Base-by-base conservation (phyloP, 208 protist species). In the Leishmania gerbilli region DNA sequence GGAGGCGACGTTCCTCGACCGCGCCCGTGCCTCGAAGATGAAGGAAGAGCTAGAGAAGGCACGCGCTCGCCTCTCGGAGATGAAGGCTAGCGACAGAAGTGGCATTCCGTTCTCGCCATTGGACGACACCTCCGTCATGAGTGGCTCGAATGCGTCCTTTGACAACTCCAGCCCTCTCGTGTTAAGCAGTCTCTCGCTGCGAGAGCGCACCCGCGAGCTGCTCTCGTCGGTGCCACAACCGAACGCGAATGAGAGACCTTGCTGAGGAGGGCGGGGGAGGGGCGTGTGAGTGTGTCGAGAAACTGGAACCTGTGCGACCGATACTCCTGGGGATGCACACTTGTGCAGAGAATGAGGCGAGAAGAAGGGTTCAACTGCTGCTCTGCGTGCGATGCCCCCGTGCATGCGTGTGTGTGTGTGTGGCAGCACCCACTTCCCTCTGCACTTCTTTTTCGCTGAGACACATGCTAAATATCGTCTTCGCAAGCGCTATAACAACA, bases 1-100 rank as follows among this genome's bases (percentile, higher is more conserved):
- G 79, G 80, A 93, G 45, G 88, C 82, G 3, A 89, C 90, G 1
- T 95, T 92, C 71, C 85, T 95, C 49, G 88, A 94, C 74, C 87
- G 87, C 15, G 91, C 91, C 8, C 87, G 89, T 15, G 88, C 89
- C 21, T 79, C 87, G 2, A 96, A 95, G 82, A 81, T 95, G 58
- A 89, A 88, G 83, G 91, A 95, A 42, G 91, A 96, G 55, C 76
- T 97, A 67, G 53, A 83, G 64, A 84, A 90, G 69, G 86, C 88
- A 4, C 86, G 84, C n/a, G 40, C 72, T 7, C 83, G 87, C 1
- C 67, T 95, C n/a, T 67, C 74, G 0, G 85, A 86, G n/a, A 24
- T 87, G 71, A 85, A 90, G 64, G 51, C 67, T 4, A 75, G 51
- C 45, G 49, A 74, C 53, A 71, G 47, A 67, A 45, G 49, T 24